phyloP scores from a whole-genome alignment of 257 asterid species.

The Dorcoceras hygrometricum region DNA sequence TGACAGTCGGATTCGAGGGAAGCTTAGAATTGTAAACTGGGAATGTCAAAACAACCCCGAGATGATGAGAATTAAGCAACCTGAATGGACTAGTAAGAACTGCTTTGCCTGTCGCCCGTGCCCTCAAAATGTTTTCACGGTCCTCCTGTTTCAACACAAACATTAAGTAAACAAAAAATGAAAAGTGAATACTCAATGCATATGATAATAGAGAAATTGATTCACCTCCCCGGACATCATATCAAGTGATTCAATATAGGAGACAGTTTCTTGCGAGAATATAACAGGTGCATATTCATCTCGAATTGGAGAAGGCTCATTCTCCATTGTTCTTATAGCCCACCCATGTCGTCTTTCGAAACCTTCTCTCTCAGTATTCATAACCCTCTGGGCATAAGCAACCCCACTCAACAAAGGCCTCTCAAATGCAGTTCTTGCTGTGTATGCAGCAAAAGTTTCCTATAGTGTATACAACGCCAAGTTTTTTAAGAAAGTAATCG shows the following conservation, averaged over 20 bases:
- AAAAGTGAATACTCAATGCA: neutral
- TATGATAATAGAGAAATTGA: neutral
- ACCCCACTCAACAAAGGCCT: conserved; percentile 94
- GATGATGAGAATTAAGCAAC: conserved; percentile 71
- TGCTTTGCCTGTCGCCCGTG: conserved; percentile 87
- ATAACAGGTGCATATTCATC: conserved; percentile 93
- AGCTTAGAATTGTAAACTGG: conserved; percentile 78
- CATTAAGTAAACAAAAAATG: conserved; percentile 18
- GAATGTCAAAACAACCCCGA: conserved; percentile 91
- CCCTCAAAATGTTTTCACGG: conserved; percentile 87
- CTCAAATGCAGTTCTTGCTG: conserved; percentile 88
- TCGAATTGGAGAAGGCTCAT: conserved; percentile 73
- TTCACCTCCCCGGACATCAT: conserved; percentile 98
- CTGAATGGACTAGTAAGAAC: conserved; percentile 91
- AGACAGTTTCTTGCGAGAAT: conserved; percentile 87
- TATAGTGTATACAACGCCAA: conserved; percentile 29
- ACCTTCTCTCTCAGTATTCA: conserved; percentile 59
- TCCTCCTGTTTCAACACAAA: conserved; percentile 62
- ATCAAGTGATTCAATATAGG: conserved; percentile 80
- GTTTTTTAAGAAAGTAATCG: neutral
- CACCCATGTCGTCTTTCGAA: conserved; percentile 80
- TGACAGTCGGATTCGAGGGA: conserved; percentile 55
- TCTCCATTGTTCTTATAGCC: conserved; percentile 82
- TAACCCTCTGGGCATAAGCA: conserved; percentile 87
- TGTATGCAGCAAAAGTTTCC: conserved; percentile 89